Conservation (phyloP, 1,139 yeast species). For the Fermentozyma sake region DNA sequence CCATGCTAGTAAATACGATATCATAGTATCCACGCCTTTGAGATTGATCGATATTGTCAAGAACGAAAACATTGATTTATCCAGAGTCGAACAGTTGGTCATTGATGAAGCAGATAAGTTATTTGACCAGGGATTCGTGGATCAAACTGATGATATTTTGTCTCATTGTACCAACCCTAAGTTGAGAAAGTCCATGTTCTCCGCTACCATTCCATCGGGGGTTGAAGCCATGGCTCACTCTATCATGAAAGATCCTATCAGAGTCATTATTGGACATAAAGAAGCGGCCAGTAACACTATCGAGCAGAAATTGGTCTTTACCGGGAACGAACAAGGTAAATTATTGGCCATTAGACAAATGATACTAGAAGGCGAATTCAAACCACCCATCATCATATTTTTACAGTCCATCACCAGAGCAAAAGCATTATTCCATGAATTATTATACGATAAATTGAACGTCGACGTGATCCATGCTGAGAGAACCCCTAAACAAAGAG, state of each 20-base stretch:
- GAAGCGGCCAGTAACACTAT: conserved; percentile 87
- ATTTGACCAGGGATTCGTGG: conserved; percentile 85
- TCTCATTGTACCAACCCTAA: conserved; percentile 56
- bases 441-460: conserved; percentile 82
- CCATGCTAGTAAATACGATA: conserved; percentile 64
- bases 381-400: conserved; percentile 90
- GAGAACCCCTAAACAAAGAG: conserved; percentile 85
- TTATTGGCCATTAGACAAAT: conserved; percentile 85
- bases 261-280: conserved; percentile 88
- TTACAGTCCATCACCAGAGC: conserved; percentile 92
- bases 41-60: conserved; percentile 77
- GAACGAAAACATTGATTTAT: conserved; percentile 52
- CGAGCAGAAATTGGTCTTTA: conserved; percentile 77
- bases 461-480: conserved; percentile 97
- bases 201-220: conserved; percentile 93
- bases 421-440: conserved; percentile 88
- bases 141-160: conserved; percentile 84
- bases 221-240: conserved; percentile 86
- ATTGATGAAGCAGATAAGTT: conserved; percentile 96
- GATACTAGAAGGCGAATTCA: conserved; percentile 78
- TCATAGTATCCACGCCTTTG: conserved; percentile 83
- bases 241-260: conserved; percentile 79
- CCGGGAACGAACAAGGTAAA: conserved; percentile 95
- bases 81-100: conserved; percentile 65
- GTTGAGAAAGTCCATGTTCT: conserved; percentile 72